Percentiles rank a stretch among this genome's conserved stretches.
Evolutionary conservation across 108 stramenopile species (phyloP).

Genomic region (Phaeodactylum tricornutum): DNA sequence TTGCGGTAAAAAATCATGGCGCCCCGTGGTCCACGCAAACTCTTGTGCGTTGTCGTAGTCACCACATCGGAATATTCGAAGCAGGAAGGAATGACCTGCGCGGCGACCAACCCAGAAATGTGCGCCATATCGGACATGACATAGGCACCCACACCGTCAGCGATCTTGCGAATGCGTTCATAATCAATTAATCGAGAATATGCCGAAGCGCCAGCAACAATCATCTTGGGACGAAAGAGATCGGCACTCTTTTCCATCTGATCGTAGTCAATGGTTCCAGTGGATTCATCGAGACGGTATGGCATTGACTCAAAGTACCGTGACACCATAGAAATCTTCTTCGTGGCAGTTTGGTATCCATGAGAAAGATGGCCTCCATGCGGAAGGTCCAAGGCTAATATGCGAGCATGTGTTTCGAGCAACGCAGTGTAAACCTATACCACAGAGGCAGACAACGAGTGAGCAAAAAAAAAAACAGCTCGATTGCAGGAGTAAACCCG

Average conservation of each 20-base stretch:
- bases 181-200: conserved; percentile 99
- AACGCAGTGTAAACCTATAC: conserved; percentile 97
- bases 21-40: conserved; percentile 97
- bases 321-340: conserved; percentile 92
- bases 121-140: conserved; percentile 99
- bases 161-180: conserved; percentile 91
- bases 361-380: conserved; percentile 98
- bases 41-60: conserved; percentile 99
- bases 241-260: conserved; percentile 91
- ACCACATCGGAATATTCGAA: conserved; percentile 98
- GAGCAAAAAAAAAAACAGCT: neutral
- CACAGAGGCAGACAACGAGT: neutral
- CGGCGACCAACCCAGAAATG: conserved; percentile 96
- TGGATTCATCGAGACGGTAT: conserved; percentile 94
- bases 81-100: conserved; percentile 92
- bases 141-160: conserved; percentile 89
- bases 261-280: conserved; percentile 97
- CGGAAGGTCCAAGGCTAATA: conserved; percentile 97
- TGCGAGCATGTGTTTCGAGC: conserved; percentile 97
- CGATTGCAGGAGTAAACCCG: too few relatives aligned
- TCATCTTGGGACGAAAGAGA: conserved; percentile 96
- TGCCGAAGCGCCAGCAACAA: conserved; percentile 98
- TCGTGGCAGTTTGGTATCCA: conserved; percentile 94
- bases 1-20: conserved; percentile 99
- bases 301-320: conserved; percentile 98